Evolutionary conservation across 129 eudicot species (phyloP).

Genomic region (Flaveria robusta): DNA sequence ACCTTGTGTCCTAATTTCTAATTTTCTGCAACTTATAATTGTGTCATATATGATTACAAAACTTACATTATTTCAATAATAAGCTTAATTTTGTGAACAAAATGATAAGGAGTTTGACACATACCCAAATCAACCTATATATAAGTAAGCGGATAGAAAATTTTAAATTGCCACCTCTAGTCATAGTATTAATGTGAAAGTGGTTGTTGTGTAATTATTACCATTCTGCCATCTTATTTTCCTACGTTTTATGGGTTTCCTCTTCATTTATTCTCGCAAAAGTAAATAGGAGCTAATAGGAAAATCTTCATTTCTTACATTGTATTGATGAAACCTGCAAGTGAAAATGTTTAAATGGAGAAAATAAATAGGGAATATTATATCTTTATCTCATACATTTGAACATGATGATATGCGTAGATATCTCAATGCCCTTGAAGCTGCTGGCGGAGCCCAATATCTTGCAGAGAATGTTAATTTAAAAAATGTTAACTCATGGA

Average conservation of each 20-base stretch:
- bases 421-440: slow-evolving; percentile 82
- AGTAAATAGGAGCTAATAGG: background rate
- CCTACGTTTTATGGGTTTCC: slow-evolving; percentile 11
- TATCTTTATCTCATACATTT: slow-evolving; percentile 16
- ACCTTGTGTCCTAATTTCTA: background rate
- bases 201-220: background rate
- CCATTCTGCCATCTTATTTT: background rate
- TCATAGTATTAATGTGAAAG: background rate
- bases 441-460: slow-evolving; percentile 75
- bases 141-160: background rate
- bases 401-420: slow-evolving; percentile 39
- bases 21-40: background rate
- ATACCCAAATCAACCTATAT: background rate
- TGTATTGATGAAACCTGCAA: slow-evolving; percentile 19
- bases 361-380: background rate
- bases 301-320: background rate
- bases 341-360: slow-evolving; percentile 5
- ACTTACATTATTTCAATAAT: background rate
- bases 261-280: background rate
- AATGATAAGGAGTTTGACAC: background rate
- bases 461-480: slow-evolving; percentile 60
- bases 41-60: background rate
- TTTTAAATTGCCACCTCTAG: background rate
- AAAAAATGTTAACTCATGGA: slow-evolving; percentile 61
- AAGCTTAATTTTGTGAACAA: background rate